Conservation (phyloP, 768 basidiomycete genomes). For the Tylopilus cervinicoccineus region DNA sequence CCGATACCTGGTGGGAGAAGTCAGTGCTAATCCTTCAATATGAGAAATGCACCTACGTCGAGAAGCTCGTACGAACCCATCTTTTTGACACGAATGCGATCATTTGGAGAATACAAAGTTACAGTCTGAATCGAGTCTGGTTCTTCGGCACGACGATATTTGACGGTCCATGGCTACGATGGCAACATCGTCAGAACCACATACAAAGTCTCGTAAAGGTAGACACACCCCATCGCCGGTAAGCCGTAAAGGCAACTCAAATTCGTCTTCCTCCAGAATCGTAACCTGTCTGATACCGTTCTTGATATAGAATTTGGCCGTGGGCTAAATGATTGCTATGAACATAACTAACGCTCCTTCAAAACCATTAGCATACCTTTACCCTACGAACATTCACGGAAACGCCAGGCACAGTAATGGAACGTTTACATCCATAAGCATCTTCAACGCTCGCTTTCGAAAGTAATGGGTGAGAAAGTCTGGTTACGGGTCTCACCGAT, state of each 20-base stretch:
- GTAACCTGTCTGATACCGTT: slow-evolving; percentile 52
- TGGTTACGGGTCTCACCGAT: background rate
- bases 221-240: slow-evolving; percentile 83
- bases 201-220: background rate
- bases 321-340: slow-evolving; percentile 51
- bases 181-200: slow-evolving; percentile 2
- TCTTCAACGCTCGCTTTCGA: slow-evolving; percentile 79
- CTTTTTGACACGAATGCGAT: slow-evolving; percentile 66
- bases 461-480: slow-evolving; percentile 1
- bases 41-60: slow-evolving; percentile 42
- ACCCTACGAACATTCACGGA: slow-evolving; percentile 80
- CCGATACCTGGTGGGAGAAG: slow-evolving; percentile 55
- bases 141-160: slow-evolving; percentile 56
- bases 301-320: slow-evolving; percentile 79
- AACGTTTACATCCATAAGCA: slow-evolving; percentile 78
- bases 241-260: slow-evolving; percentile 74
- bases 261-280: slow-evolving; percentile 70
- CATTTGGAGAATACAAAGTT: slow-evolving; percentile 60
- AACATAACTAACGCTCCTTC: background rate
- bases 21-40: background rate
- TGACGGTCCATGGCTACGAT: slow-evolving; percentile 80
- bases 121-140: slow-evolving; percentile 39
- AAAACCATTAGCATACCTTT: slow-evolving; percentile 46
- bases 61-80: slow-evolving; percentile 73
- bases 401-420: slow-evolving; percentile 71